phyloP scores from a whole-genome alignment of 1,284 basidiomycete species.

The Heterobasidion occidentale region DNA sequence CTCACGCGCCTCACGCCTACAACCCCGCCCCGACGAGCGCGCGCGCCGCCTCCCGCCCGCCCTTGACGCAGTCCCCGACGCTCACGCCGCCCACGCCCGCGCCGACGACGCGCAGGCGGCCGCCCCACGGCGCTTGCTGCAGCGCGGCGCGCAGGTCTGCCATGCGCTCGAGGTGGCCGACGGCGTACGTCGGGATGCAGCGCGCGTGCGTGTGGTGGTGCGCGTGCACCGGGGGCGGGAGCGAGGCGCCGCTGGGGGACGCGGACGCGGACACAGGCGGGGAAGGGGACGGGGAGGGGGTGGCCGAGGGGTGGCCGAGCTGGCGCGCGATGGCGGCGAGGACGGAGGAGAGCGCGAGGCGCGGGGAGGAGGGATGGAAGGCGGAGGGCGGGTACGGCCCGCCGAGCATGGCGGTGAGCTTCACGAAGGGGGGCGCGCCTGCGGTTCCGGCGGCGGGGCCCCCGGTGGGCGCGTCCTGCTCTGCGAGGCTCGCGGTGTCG shows the following conservation, averaged over 20 bases:
- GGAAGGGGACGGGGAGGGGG: conserved; percentile 33
- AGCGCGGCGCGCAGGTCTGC: conserved; percentile 43
- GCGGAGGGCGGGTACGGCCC: conserved; percentile 55
- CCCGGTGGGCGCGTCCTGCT: conserved; percentile 44
- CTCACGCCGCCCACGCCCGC: conserved; percentile 88
- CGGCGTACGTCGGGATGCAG: conserved; percentile 80
- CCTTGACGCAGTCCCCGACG: conserved; percentile 82
- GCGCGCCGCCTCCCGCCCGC: conserved; percentile 50
- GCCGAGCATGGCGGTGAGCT: conserved; percentile 90
- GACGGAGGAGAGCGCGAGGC: conserved; percentile 35
- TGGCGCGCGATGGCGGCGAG: conserved; percentile 31
- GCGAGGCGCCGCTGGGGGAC: conserved; percentile 18
- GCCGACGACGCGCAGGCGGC: conserved; percentile 69
- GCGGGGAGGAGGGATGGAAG: conserved; percentile 27
- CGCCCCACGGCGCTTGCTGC: not conserved
- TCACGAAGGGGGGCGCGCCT: conserved; percentile 34
- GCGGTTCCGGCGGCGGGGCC: conserved; percentile 9
- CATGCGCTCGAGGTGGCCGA: conserved; percentile 73
- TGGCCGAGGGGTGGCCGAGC: not conserved
- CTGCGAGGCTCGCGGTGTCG: conserved; percentile 68
- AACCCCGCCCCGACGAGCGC: not conserved
- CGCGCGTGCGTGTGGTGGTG: conserved; percentile 49
- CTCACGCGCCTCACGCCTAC: too few species aligned
- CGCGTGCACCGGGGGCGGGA: conserved; percentile 55
- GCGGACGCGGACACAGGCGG: conserved; percentile 31